Percentiles rank a stretch among this genome's conserved stretches.
Evolutionary conservation across 495 filamentous ascomycete species (phyloP).

Genomic region (Hyphodiscus hymeniophilus): DNA sequence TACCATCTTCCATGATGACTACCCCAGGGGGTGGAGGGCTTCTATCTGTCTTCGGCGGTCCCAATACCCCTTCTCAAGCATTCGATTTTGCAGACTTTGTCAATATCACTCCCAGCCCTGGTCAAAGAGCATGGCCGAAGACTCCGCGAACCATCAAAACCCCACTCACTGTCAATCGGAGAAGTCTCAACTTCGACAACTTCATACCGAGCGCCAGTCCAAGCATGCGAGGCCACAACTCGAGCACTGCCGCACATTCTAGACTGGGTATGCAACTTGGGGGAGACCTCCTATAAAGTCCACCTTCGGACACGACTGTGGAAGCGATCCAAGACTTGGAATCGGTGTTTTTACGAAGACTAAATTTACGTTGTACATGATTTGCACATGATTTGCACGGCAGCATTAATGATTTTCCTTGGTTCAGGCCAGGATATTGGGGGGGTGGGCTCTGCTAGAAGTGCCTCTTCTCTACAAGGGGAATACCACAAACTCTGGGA

Average conservation of each 20-base stretch:
- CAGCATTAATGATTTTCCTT: background rate
- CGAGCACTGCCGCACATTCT: constrained; percentile 14
- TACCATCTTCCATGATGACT: constrained; percentile 77
- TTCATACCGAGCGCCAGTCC: constrained; percentile 30
- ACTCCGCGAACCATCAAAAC: constrained; percentile 43
- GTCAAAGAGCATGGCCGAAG: constrained; percentile 69
- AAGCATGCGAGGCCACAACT: constrained; percentile 19
- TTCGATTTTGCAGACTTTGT: constrained; percentile 98
- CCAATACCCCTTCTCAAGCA: constrained; percentile 50
- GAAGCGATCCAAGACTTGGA: background rate
- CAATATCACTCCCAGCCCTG: constrained; percentile 92
- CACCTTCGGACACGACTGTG: constrained; percentile 14
- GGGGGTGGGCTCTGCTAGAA: background rate
- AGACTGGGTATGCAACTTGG: constrained; percentile 50
- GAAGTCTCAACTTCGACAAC: constrained; percentile 59
- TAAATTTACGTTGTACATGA: constrained; percentile 15
- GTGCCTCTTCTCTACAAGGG: background rate
- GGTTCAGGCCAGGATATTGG: background rate
- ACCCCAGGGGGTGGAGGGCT: constrained; percentile 65
- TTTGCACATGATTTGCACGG: constrained; percentile 14
- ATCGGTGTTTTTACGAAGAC: constrained; percentile 8
- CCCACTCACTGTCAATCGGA: constrained; percentile 41
- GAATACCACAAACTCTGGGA: too few species aligned
- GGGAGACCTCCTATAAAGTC: constrained; percentile 40
- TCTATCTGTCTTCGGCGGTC: constrained; percentile 49